Evolutionary conservation across 306 rosid genomes (phyloP).

Genomic region (Acmispon strigosus): DNA sequence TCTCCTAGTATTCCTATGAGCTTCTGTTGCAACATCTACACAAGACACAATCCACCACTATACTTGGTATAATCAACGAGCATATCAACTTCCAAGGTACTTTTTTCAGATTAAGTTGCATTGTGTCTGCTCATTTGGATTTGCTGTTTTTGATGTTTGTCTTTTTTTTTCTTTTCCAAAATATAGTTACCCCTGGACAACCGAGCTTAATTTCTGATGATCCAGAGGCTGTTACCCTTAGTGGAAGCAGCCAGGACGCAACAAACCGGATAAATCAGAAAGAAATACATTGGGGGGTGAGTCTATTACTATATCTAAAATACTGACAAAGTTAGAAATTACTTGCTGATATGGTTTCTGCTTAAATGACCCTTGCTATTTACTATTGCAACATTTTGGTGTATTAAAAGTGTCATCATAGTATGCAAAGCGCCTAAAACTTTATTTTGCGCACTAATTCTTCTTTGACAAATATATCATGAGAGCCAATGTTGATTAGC

Average conservation of each 20-base stretch:
- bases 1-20: conserved; percentile 79
- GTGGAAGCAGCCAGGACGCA: conserved; percentile 80
- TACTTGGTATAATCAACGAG: conserved; percentile 90
- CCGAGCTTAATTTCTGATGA: conserved; percentile 86
- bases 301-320: conserved; percentile 18
- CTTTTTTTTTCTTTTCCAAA: background rate
- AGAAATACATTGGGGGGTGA: conserved; percentile 97
- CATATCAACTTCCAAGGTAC: conserved; percentile 91
- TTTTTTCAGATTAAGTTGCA: conserved; percentile 13
- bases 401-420: background rate
- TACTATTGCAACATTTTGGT: background rate
- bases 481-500: background rate
- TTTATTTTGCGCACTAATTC: background rate
- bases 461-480: background rate
- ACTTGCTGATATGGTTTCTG: background rate
- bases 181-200: conserved; percentile 80
- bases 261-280: conserved; percentile 77
- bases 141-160: conserved; percentile 1
- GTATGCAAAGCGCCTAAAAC: background rate
- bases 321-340: background rate
- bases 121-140: conserved; percentile 10
- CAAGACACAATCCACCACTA: conserved; percentile 64
- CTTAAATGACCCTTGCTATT: background rate
- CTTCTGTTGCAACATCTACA: conserved; percentile 88
- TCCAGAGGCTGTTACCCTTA: conserved; percentile 75